Conservation (phyloP, 306 rosid genomes). For the Ochetophila trinervis region DNA sequence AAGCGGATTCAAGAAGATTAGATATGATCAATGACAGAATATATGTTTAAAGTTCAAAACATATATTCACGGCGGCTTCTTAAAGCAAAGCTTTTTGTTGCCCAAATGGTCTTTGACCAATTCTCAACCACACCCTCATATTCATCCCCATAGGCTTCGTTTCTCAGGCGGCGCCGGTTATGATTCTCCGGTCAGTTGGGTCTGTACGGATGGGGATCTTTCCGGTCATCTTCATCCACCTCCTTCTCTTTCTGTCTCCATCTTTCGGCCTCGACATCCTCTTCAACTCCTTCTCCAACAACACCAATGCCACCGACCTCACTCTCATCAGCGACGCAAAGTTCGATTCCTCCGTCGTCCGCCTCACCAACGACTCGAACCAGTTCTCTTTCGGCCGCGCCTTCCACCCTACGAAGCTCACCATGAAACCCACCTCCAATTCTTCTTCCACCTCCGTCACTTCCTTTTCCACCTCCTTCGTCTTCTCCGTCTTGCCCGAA, state of each 20-base stretch:
- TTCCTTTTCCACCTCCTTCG: constrained; percentile 82
- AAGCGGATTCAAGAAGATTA: no score
- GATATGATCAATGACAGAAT: no score
- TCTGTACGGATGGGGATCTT: constrained; percentile 26
- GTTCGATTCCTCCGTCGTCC: constrained; percentile 50
- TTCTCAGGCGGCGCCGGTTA: constrained; percentile 22
- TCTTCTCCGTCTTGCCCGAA: constrained; percentile 66
- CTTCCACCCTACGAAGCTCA: constrained; percentile 44
- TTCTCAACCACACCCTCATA: neutral
- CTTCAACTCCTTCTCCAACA: constrained; percentile 55
- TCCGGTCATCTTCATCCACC: constrained; percentile 13
- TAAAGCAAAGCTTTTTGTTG: no score
- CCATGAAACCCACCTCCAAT: constrained; percentile 26
- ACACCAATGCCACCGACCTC: constrained; percentile 44
- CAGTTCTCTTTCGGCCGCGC: constrained; percentile 57
- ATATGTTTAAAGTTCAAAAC: no score
- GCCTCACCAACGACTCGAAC: constrained; percentile 72
- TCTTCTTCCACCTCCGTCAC: constrained; percentile 29
- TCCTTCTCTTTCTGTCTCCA: constrained; percentile 17
- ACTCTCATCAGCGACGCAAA: constrained; percentile 61
- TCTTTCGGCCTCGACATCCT: constrained; percentile 44
- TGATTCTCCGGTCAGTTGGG: neutral
- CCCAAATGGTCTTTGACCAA: neutral
- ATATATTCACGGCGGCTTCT: no score
- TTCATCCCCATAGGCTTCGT: neutral